phyloP scores from a whole-genome alignment of 2,329 filamentous ascomycete species.

The Albifimbria verrucaria region DNA sequence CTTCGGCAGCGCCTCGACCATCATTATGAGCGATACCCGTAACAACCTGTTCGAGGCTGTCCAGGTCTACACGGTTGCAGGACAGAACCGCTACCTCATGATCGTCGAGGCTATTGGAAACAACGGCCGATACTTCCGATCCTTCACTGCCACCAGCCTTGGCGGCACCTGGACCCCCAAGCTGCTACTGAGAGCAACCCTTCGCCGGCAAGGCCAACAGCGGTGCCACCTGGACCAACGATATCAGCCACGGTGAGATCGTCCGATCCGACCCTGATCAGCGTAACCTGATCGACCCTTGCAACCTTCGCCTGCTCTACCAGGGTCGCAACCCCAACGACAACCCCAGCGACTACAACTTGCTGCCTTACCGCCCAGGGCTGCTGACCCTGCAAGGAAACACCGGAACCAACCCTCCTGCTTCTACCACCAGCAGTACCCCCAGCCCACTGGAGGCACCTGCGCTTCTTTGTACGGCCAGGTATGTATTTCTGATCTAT shows the following conservation, averaged over 20 bases:
- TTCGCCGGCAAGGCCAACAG: conserved; percentile 66
- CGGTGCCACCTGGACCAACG: conserved; percentile 60
- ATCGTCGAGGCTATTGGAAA: conserved; percentile 59
- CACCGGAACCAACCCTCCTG: neutral
- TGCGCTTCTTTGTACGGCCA: conserved; percentile 1
- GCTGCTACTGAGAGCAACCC: conserved; percentile 52
- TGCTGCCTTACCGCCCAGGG: conserved; percentile 2
- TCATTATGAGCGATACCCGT: conserved; percentile 48
- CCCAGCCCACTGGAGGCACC: neutral
- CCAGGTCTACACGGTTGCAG: conserved; percentile 58
- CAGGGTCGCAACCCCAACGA: conserved; percentile 46
- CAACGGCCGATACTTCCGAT: conserved; percentile 61
- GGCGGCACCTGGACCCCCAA: conserved; percentile 55
- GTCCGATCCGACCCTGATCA: conserved; percentile 54
- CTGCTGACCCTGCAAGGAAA: conserved; percentile 1
- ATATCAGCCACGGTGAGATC: conserved; percentile 63
- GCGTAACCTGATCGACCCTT: conserved; percentile 59
- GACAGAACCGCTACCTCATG: conserved; percentile 58
- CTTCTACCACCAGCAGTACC: neutral
- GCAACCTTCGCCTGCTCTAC: conserved; percentile 61
- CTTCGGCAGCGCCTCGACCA: conserved; percentile 49
- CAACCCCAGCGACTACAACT: conserved; percentile 37
- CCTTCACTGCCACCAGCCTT: conserved; percentile 57
- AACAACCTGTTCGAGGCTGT: conserved; percentile 63
- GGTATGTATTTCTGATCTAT: neutral